Conservation (phyloP, 257 asterid species). For the Solanum appendiculatum region DNA sequence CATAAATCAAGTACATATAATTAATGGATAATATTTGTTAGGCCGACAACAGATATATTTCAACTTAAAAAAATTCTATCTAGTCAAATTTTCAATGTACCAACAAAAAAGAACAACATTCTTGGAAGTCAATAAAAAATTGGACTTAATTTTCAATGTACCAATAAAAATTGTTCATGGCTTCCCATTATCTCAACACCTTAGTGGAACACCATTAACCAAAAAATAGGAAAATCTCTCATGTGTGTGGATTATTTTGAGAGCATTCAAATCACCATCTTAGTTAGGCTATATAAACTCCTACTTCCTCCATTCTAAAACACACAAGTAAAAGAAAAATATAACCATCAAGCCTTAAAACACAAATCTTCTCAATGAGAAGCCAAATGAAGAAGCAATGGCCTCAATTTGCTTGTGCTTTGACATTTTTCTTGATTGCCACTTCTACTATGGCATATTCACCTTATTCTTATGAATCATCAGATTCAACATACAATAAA, state of each 20-base stretch:
- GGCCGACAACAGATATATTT: background rate
- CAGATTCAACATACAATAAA: background rate
- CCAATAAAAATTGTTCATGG: background rate
- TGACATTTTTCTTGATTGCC: background rate
- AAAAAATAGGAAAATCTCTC: background rate
- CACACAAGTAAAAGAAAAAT: background rate
- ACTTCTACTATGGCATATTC: background rate
- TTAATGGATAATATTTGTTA: background rate
- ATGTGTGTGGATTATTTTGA: background rate
- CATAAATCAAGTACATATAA: background rate
- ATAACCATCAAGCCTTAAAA: background rate
- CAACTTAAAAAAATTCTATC: too few relatives aligned
- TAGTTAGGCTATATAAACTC: background rate
- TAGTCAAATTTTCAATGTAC: background rate
- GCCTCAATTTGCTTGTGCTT: background rate
- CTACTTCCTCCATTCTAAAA: background rate
- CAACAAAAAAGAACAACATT: background rate
- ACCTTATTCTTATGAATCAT: background rate
- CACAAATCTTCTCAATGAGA: background rate
- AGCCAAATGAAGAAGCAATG: background rate
- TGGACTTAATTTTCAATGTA: background rate
- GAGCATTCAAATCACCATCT: background rate
- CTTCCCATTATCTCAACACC: background rate
- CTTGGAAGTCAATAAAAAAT: background rate
- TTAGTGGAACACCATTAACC: background rate